A percentile compares a stretch with the other conserved stretches of the same genome.
phyloP scores from a whole-genome alignment of 1,284 basidiomycete genomes.

The Cutaneotrichosporon cyanovorans region DNA sequence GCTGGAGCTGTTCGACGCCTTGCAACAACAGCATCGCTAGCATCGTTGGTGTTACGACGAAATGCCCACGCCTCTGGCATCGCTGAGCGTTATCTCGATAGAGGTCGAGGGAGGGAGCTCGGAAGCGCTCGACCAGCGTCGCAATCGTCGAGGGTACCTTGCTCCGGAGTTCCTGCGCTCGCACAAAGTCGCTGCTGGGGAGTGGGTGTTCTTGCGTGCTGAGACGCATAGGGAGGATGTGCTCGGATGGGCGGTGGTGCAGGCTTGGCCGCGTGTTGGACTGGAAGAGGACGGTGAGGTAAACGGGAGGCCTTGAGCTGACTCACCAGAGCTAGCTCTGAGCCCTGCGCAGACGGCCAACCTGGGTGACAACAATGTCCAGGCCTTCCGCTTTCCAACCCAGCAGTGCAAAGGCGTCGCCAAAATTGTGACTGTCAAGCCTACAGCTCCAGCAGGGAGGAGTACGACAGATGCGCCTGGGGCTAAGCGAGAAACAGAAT shows the following conservation, averaged over 20 bases:
- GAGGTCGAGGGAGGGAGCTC: slow-evolving; percentile 11
- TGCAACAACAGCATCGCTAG: no score
- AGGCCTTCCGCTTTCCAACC: slow-evolving; percentile 24
- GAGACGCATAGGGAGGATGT: not conserved
- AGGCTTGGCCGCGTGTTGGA: slow-evolving; percentile 35
- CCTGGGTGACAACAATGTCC: slow-evolving; percentile 18
- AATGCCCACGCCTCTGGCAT: slow-evolving; percentile 8
- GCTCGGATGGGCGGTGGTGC: slow-evolving; percentile 17
- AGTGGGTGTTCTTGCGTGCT: slow-evolving; percentile 28
- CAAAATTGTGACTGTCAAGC: slow-evolving; percentile 21
- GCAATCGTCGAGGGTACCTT: slow-evolving; percentile 31
- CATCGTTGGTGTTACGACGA: no score
- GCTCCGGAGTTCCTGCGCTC: slow-evolving; percentile 34
- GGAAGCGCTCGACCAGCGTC: slow-evolving; percentile 11
- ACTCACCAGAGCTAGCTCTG: slow-evolving; percentile 16
- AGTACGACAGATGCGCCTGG: slow-evolving; percentile 2
- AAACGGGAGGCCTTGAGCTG: not conserved
- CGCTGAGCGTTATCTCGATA: slow-evolving; percentile 7
- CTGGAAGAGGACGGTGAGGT: slow-evolving; percentile 32
- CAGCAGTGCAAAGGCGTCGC: slow-evolving; percentile 17
- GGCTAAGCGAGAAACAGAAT: slow-evolving; percentile 38
- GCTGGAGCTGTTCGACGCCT: no score
- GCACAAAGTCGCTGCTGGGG: slow-evolving; percentile 38
- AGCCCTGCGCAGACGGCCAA: slow-evolving; percentile 19
- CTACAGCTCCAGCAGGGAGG: slow-evolving; percentile 2